Evolutionary conservation across 2,329 filamentous ascomycete species (phyloP).

Genomic region (Drechslerella stenobrocha): DNA sequence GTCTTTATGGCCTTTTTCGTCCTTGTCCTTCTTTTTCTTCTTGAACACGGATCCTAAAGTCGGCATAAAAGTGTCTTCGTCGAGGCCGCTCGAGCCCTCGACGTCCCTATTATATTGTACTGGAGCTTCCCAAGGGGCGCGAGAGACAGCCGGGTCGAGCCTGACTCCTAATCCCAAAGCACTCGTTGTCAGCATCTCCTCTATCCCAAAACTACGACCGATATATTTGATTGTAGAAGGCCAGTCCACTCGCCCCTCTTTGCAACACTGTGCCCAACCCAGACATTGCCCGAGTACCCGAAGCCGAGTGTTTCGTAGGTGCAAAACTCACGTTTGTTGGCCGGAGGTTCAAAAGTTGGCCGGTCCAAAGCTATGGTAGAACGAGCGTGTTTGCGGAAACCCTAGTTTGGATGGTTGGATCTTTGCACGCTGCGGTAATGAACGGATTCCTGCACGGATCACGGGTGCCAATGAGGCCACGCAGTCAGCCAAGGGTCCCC

Average conservation of each 20-base stretch:
- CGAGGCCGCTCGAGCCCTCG: slow-evolving; percentile 50
- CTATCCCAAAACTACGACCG: slow-evolving; percentile 16
- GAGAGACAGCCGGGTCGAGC: slow-evolving; percentile 47
- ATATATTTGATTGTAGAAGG: too few relatives aligned
- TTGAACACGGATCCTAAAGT: slow-evolving; percentile 76
- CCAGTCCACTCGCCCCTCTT: slow-evolving; percentile 26
- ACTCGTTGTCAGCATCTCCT: slow-evolving; percentile 19
- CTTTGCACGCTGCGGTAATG: slow-evolving; percentile 33
- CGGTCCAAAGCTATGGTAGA: slow-evolving; percentile 46
- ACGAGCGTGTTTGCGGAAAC: slow-evolving; percentile 16
- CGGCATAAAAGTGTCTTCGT: slow-evolving; percentile 69
- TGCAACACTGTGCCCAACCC: neutral
- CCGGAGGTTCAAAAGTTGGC: slow-evolving; percentile 45
- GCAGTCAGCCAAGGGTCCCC: slow-evolving; percentile 44
- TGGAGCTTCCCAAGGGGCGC: slow-evolving; percentile 37
- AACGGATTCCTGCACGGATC: slow-evolving; percentile 28
- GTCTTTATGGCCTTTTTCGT: slow-evolving; percentile 62
- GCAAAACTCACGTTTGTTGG: slow-evolving; percentile 44
- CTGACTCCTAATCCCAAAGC: slow-evolving; percentile 43
- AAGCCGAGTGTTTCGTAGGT: neutral
- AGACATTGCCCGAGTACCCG: neutral
- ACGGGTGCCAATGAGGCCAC: slow-evolving; percentile 11
- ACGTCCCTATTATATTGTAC: slow-evolving; percentile 34
- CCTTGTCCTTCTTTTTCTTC: slow-evolving; percentile 89
- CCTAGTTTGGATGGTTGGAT: slow-evolving; percentile 9